Conservation (phyloP, 257 asterid species). For the Solanum paucissectum region DNA sequence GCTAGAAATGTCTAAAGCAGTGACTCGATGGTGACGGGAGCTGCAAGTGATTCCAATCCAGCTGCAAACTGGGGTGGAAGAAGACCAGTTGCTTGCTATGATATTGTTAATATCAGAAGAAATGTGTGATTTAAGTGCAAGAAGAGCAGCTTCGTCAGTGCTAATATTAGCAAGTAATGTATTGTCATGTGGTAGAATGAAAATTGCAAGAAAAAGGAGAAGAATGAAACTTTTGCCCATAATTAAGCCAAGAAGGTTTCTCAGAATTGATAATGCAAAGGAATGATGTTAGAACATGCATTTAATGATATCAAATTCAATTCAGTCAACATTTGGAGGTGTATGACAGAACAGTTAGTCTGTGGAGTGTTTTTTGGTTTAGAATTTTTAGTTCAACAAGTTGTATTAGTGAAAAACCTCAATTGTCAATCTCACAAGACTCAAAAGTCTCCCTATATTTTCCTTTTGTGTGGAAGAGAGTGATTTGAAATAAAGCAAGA, state of each 20-base stretch:
- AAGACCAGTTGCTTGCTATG: background rate
- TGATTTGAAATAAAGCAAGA: too few species aligned
- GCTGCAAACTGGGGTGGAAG: background rate
- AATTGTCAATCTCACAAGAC: too few species aligned
- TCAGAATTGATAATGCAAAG: background rate
- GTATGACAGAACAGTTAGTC: too few species aligned
- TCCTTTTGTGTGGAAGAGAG: too few species aligned
- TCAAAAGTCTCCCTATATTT: too few species aligned
- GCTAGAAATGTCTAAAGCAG: background rate
- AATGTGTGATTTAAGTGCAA: background rate
- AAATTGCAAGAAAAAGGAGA: background rate
- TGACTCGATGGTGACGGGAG: background rate
- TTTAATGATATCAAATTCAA: background rate
- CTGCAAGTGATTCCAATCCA: background rate
- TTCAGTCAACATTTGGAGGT: too few species aligned
- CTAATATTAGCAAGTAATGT: background rate
- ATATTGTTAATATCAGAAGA: background rate
- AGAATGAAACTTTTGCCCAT: background rate
- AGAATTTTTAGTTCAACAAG: too few species aligned
- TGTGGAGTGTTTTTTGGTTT: too few species aligned
- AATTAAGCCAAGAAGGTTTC: background rate
- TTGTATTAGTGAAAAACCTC: too few species aligned
- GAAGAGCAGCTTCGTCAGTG: background rate
- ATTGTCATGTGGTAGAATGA: background rate
- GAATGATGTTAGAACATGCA: background rate